phyloP scores from a whole-genome alignment of 768 basidiomycete species.

The Dacryopinax primogenitus region DNA sequence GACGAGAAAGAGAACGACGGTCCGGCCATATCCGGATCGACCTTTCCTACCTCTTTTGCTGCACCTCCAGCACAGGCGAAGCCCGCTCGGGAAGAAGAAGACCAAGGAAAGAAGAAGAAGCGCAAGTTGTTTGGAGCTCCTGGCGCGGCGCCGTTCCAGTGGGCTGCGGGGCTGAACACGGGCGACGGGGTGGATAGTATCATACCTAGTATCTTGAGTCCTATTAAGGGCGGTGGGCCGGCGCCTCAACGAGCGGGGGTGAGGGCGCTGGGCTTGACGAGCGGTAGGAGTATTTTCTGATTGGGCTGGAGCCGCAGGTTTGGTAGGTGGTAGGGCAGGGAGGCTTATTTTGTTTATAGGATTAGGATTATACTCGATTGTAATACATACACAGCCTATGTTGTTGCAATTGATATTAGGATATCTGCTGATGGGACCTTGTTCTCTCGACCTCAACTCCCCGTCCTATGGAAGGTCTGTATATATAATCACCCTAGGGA shows the following conservation, averaged over 20 bases:
- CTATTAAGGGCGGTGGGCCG: not conserved
- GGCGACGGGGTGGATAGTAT: not conserved
- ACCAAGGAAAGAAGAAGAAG: not conserved
- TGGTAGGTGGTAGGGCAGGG: no score
- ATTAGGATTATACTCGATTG: no score
- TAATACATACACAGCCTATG: no score
- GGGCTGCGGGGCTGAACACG: slow-evolving; percentile 1
- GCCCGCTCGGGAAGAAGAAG: not conserved
- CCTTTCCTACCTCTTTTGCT: no score
- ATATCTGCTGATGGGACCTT: no score
- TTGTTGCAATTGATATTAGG: no score
- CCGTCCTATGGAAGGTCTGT: no score
- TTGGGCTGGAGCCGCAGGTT: not conserved
- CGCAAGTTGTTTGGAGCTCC: not conserved
- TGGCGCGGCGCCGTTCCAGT: slow-evolving; percentile 1
- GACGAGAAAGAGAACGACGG: slow-evolving; percentile 6
- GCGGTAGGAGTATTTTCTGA: slow-evolving; percentile 6
- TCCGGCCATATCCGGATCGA: no score
- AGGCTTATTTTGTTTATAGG: no score
- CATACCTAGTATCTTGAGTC: not conserved
- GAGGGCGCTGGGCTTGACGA: not conserved
- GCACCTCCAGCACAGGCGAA: no score
- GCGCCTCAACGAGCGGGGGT: not conserved
- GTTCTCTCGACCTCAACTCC: no score
- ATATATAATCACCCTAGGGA: no score